These are phyloP conservation scores for Trichomonas vaginalis DNA, from an alignment of 208 protist genomes.

Conservation along the genomic window DNA sequence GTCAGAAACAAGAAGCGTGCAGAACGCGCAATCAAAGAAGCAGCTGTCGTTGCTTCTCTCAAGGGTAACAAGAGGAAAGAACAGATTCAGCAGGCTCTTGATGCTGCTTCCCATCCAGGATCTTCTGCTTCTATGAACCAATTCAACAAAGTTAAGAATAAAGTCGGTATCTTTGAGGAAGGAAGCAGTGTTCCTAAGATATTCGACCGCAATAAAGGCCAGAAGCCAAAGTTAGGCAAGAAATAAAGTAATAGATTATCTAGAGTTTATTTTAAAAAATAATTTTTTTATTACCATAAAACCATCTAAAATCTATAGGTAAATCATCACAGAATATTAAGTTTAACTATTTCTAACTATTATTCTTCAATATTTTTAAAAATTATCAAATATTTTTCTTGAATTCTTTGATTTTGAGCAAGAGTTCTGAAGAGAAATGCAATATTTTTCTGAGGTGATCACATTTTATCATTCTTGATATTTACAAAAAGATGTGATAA, in stretches of 20 bases:
- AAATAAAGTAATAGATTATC: background rate
- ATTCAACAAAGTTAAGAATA: background rate
- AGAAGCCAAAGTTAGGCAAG: background rate
- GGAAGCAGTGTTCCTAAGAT: background rate
- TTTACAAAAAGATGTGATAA: too few species aligned
- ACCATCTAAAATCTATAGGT: too few species aligned
- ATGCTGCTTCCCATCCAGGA: background rate
- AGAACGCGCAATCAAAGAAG: background rate
- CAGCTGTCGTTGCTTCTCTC: background rate
- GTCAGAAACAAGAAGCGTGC: background rate
- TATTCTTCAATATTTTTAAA: too few species aligned
- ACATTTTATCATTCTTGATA: too few species aligned
- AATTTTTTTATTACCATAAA: too few species aligned
- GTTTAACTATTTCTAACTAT: too few species aligned
- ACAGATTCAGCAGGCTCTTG: background rate
- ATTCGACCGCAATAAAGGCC: background rate
- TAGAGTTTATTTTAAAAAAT: too few species aligned
- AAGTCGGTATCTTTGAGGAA: background rate
- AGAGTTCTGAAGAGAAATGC: too few species aligned
- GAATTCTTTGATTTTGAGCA: too few species aligned
- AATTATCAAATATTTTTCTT: too few species aligned
- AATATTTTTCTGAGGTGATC: too few species aligned
- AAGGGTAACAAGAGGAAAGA: background rate
- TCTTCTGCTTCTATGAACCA: conserved; percentile 15
- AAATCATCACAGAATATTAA: too few species aligned